Conservation (phyloP, 495 filamentous ascomycete genomes). For the Cercophora samala region DNA sequence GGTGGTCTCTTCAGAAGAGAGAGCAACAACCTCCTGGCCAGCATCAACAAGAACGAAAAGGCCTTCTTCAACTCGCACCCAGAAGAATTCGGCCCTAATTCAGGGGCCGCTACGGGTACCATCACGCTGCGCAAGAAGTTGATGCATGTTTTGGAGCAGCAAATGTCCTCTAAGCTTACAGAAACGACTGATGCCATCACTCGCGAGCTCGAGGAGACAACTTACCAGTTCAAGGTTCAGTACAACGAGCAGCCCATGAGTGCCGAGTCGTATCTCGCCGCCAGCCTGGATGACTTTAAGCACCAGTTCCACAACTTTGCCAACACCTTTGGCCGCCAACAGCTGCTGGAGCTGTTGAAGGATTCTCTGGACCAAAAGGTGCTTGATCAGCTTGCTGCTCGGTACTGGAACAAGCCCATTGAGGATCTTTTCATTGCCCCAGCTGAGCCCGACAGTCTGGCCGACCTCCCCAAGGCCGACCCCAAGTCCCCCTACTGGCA, state of each 20-base stretch:
- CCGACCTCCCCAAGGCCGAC: slow-evolving; percentile 74
- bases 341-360: slow-evolving; percentile 88
- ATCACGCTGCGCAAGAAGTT: slow-evolving; percentile 86
- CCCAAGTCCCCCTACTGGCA: slow-evolving; percentile 87
- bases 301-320: slow-evolving; percentile 94
- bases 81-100: slow-evolving; percentile 68
- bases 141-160: slow-evolving; percentile 95
- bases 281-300: slow-evolving; percentile 93
- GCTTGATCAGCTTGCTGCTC: slow-evolving; percentile 87
- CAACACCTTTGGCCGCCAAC: slow-evolving; percentile 80
- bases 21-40: slow-evolving; percentile 71
- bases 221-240: slow-evolving; percentile 99
- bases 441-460: slow-evolving; percentile 68
- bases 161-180: slow-evolving; percentile 87
- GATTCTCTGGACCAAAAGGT: slow-evolving; percentile 90
- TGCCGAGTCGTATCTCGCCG: slow-evolving; percentile 93
- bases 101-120: slow-evolving; percentile 73
- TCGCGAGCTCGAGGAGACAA: slow-evolving; percentile 93
- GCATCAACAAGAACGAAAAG: slow-evolving; percentile 85
- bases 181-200: slow-evolving; percentile 86
- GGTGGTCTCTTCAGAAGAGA: slow-evolving; percentile 80
- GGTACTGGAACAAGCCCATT: slow-evolving; percentile 98
- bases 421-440: slow-evolving; percentile 62
- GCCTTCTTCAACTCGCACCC: slow-evolving; percentile 84
- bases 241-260: slow-evolving; percentile 96